These are phyloP conservation scores for Phellinidium pouzarii DNA, from an alignment of 1,284 basidiomycete genomes.

Conservation along the genomic window DNA sequence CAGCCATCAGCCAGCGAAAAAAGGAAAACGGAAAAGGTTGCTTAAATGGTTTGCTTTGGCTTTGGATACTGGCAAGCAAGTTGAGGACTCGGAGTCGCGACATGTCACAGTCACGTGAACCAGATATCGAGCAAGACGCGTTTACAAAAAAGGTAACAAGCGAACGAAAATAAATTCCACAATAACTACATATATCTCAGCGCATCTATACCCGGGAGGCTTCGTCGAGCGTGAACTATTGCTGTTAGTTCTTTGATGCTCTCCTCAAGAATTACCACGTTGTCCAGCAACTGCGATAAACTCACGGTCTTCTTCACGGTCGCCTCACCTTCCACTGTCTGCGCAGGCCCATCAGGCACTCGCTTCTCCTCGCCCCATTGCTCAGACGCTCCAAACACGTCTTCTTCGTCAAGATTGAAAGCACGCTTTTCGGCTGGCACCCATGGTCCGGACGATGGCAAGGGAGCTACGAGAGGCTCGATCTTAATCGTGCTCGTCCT, in stretches of 20 bases:
- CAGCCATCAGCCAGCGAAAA: neutral
- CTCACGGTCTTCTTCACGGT: slow-evolving; percentile 49
- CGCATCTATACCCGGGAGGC: slow-evolving; percentile 75
- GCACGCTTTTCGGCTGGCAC: slow-evolving; percentile 40
- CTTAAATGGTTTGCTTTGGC: neutral
- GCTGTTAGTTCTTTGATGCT: slow-evolving; percentile 90
- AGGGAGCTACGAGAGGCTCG: slow-evolving; percentile 61
- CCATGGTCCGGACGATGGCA: slow-evolving; percentile 58
- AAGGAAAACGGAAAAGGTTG: no score
- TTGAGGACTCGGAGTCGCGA: neutral
- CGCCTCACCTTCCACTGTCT: slow-evolving; percentile 26
- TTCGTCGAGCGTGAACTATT: slow-evolving; percentile 79
- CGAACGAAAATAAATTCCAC: neutral
- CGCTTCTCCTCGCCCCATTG: slow-evolving; percentile 45
- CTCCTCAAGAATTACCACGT: slow-evolving; percentile 93
- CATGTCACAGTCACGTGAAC: slow-evolving; percentile 10
- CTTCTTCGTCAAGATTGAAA: slow-evolving; percentile 57
- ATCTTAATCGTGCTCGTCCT: slow-evolving; percentile 67
- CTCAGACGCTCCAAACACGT: slow-evolving; percentile 50
- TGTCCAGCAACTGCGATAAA: slow-evolving; percentile 84
- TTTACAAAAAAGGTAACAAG: neutral
- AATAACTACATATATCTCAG: slow-evolving; percentile 58
- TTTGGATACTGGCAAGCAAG: neutral
- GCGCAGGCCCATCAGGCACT: slow-evolving; percentile 24
- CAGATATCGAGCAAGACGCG: neutral